Percentiles rank a stretch among this genome's conserved stretches.
These are phyloP conservation scores for Boletales sp. DNA, from an alignment of 768 basidiomycete species.

Conservation along the genomic window DNA sequence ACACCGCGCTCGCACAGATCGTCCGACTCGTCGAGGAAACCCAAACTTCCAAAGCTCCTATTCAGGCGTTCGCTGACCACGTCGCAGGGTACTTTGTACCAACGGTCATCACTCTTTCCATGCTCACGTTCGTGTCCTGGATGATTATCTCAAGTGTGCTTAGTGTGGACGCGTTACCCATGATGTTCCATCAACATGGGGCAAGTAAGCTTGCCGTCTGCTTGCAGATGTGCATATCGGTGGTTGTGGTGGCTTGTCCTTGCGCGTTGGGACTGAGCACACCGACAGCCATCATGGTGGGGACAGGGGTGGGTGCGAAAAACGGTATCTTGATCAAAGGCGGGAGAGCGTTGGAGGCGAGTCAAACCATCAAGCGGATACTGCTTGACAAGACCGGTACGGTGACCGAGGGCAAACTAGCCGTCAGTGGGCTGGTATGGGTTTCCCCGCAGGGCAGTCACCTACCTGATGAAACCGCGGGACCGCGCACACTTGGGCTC, in stretches of 20 bases:
- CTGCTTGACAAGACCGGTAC: slow-evolving; percentile 98
- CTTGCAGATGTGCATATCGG: slow-evolving; percentile 95
- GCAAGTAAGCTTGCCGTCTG: slow-evolving; percentile 86
- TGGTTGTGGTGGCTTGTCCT: slow-evolving; percentile 97
- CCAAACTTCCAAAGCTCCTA: slow-evolving; percentile 96
- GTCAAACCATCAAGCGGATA: slow-evolving; percentile 74
- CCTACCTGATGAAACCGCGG: slow-evolving; percentile 11
- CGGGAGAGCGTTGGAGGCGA: slow-evolving; percentile 90
- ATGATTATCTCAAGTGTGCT: slow-evolving; percentile 64
- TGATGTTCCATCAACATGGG: slow-evolving; percentile 82
- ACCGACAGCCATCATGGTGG: slow-evolving; percentile 99
- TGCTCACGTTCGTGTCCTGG: slow-evolving; percentile 83
- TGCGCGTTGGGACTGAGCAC: slow-evolving; percentile 96
- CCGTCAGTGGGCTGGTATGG: slow-evolving; percentile 77
- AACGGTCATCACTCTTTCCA: slow-evolving; percentile 76
- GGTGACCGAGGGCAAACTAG: slow-evolving; percentile 91
- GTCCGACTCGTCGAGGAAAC: slow-evolving; percentile 97
- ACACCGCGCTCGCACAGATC: slow-evolving; percentile 95
- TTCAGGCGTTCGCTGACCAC: slow-evolving; percentile 93
- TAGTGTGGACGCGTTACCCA: slow-evolving; percentile 59
- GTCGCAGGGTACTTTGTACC: slow-evolving; percentile 97
- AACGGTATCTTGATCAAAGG: slow-evolving; percentile 99
- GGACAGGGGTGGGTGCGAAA: slow-evolving; percentile 93
- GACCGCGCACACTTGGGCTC: slow-evolving; percentile 10
- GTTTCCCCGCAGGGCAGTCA: slow-evolving; percentile 37